A percentile compares a stretch with the other conserved stretches of the same genome.
phyloP scores from a whole-genome alignment of 2,329 filamentous ascomycete genomes.

The Lachnellula willkommii region DNA sequence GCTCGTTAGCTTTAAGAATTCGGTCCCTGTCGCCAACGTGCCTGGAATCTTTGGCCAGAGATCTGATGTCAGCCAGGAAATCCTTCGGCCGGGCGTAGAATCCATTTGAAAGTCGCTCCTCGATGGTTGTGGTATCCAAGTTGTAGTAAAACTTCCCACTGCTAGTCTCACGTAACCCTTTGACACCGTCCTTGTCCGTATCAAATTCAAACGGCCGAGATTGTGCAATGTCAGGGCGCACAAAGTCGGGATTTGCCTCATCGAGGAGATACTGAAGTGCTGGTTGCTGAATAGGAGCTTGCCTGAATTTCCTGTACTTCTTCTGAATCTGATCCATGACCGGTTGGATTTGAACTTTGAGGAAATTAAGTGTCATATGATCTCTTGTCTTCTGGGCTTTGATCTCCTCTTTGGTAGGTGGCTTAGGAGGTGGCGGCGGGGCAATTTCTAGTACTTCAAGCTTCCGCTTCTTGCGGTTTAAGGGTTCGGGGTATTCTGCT shows the following conservation, averaged over 20 bases:
- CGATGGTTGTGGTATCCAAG: constrained; percentile 84
- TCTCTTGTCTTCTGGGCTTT: constrained; percentile 78
- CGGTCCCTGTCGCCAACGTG: constrained; percentile 77
- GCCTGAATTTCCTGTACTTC: constrained; percentile 83
- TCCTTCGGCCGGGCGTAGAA: constrained; percentile 90
- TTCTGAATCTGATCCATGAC: constrained; percentile 96
- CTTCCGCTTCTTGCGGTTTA: constrained; percentile 78
- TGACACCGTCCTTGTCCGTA: constrained; percentile 71
- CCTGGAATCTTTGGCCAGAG: constrained; percentile 77
- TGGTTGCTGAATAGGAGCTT: constrained; percentile 67
- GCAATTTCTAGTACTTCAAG: constrained; percentile 73
- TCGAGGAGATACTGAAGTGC: constrained; percentile 78
- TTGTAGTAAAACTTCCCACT: constrained; percentile 92
- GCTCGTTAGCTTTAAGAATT: constrained; percentile 81
- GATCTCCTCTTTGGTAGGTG: constrained; percentile 70
- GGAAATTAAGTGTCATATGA: constrained; percentile 72
- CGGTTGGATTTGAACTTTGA: constrained; percentile 86
- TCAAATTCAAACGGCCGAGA: constrained; percentile 73
- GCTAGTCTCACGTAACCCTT: constrained; percentile 68
- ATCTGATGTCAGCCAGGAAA: constrained; percentile 82
- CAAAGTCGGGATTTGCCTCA: constrained; percentile 69
- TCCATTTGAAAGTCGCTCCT: constrained; percentile 93
- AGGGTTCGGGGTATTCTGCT: constrained; percentile 78
- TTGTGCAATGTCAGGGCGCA: constrained; percentile 49
- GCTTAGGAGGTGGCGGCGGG: constrained; percentile 62